phyloP scores from a whole-genome alignment of 2,329 filamentous ascomycete genomes.

The Stachybotrys chartarum region DNA sequence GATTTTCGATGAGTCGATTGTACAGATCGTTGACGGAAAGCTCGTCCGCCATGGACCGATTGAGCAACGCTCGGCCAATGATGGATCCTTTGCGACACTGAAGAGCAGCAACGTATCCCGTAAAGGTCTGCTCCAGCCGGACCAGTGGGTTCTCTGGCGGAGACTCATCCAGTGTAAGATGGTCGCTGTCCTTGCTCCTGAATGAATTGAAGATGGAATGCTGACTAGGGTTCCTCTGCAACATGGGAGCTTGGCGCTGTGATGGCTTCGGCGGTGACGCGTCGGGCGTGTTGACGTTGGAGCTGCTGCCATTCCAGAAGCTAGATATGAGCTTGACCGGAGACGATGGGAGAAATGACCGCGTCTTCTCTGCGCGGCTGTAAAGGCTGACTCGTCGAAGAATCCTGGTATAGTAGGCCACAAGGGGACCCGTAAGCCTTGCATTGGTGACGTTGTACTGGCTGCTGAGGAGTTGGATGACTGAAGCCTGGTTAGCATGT shows the following conservation, averaged over 20 bases:
- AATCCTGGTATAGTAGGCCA: conserved; percentile 72
- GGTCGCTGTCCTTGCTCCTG: conserved; percentile 33
- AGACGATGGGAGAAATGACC: conserved; percentile 69
- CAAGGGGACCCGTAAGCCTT: conserved; percentile 57
- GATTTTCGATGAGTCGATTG: conserved; percentile 78
- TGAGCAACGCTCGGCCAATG: conserved; percentile 67
- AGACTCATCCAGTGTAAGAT: conserved; percentile 35
- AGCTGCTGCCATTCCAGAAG: conserved; percentile 57
- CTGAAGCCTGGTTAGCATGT: conserved; percentile 36
- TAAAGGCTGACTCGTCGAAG: conserved; percentile 62
- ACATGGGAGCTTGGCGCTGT: conserved; percentile 20
- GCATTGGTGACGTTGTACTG: conserved; percentile 64
- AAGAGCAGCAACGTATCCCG: conserved; percentile 73
- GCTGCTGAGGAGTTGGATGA: conserved; percentile 63
- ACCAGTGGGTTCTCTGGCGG: conserved; percentile 59
- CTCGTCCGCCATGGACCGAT: conserved; percentile 64
- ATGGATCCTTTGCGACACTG: conserved; percentile 84
- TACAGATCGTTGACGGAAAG: conserved; percentile 83
- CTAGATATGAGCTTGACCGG: conserved; percentile 87
- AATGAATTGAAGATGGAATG: conserved; percentile 50
- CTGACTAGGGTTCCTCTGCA: conserved; percentile 37
- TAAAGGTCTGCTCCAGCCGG: conserved; percentile 77
- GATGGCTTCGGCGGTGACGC: conserved; percentile 25
- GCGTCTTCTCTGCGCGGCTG: conserved; percentile 55
- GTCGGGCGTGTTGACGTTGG: conserved; percentile 25